phyloP scores from a whole-genome alignment of 139 green algal species.

The Auxenochlorella pyrenoidosa region DNA sequence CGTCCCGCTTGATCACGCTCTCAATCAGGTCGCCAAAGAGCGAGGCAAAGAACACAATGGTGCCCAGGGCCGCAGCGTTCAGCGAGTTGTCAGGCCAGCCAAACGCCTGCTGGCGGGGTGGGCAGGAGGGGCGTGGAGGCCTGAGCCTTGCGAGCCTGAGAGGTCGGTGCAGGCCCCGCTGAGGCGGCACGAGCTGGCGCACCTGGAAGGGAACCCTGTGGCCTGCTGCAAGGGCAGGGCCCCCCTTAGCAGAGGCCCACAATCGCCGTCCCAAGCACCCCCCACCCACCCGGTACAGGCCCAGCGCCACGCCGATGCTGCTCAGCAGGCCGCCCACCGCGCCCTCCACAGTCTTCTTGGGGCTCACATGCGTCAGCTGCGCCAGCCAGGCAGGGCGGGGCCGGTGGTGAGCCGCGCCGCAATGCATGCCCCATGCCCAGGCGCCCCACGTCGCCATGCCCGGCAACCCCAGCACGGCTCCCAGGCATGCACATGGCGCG shows the following conservation, averaged over 20 bases:
- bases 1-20: slow-evolving; percentile 97
- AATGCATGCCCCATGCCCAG: not conserved
- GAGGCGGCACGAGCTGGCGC: no score
- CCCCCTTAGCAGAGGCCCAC: not conserved
- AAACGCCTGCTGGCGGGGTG: slow-evolving; percentile 40
- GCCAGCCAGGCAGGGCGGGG: slow-evolving; percentile 56
- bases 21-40: slow-evolving; percentile 99
- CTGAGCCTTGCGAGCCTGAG: not conserved
- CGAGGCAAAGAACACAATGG: slow-evolving; percentile 79
- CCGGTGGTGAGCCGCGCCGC: not conserved
- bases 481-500: no score
- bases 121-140: not conserved
- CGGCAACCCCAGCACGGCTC: no score
- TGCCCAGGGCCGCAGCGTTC: slow-evolving; percentile 46
- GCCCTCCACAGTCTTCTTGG: slow-evolving; percentile 97
- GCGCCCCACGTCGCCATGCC: not conserved
- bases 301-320: slow-evolving; percentile 65
- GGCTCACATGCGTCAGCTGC: slow-evolving; percentile 82
- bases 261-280: not conserved
- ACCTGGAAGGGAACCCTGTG: no score
- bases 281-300: slow-evolving; percentile 22
- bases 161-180: not conserved
- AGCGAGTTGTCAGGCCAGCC: slow-evolving; percentile 44
- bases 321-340: slow-evolving; percentile 79
- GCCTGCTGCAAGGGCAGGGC: no score